phyloP scores from a whole-genome alignment of 129 eudicot species.

The Smallanthus sonchifolius region DNA sequence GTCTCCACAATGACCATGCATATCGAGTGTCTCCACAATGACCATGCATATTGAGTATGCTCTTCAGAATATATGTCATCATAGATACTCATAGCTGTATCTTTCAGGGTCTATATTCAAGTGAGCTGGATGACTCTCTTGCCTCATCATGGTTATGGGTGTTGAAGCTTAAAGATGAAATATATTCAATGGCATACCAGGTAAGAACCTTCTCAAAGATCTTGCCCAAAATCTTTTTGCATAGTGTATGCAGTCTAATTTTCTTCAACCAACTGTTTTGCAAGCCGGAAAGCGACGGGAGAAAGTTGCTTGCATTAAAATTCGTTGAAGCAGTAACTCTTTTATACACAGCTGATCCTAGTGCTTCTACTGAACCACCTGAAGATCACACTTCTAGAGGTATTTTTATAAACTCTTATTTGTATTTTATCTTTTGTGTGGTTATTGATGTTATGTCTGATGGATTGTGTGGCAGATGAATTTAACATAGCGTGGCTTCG shows the following conservation, averaged over 20 bases:
- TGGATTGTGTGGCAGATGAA: constrained; percentile 36
- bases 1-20: neutral
- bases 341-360: constrained; percentile 89
- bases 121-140: constrained; percentile 59
- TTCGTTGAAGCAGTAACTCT: constrained; percentile 74
- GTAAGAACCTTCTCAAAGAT: constrained; percentile 34
- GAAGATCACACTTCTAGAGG: constrained; percentile 54
- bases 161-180: constrained; percentile 76
- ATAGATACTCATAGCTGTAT: constrained; percentile 13
- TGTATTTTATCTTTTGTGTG: neutral
- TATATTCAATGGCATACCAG: constrained; percentile 76
- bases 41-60: neutral
- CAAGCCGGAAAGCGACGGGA: constrained; percentile 79
- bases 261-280: constrained; percentile 12
- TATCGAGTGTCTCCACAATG: no score
- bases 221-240: constrained; percentile 2
- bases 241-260: constrained; percentile 20
- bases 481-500: constrained; percentile 96
- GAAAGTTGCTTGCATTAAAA: constrained; percentile 82
- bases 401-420: constrained; percentile 19
- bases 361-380: constrained; percentile 76
- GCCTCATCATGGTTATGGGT: constrained; percentile 75
- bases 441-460: constrained; percentile 1
- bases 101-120: constrained; percentile 70
- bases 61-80: neutral